Percentiles rank a stretch among this genome's conserved stretches.
Conservation (phyloP, 495 filamentous ascomycete species). For the Penicillium simplicissimum region DNA sequence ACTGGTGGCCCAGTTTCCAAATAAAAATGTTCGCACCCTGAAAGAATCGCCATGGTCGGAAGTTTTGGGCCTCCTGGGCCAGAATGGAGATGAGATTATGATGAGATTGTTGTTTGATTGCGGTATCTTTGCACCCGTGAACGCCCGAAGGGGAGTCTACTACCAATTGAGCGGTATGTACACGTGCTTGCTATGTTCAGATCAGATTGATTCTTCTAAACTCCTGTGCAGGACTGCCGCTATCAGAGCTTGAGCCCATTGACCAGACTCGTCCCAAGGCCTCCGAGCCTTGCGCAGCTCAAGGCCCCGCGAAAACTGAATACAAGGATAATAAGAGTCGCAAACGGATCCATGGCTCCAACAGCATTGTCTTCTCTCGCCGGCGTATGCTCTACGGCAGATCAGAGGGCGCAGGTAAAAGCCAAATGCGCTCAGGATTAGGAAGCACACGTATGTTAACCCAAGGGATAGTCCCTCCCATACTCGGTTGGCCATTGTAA, state of each 20-base stretch:
- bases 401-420: slow-evolving; percentile 64
- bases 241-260: slow-evolving; percentile 45
- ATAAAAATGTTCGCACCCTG: slow-evolving; percentile 67
- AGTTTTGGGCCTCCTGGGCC: slow-evolving; percentile 68
- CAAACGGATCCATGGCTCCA: slow-evolving; percentile 36
- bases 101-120: slow-evolving; percentile 75
- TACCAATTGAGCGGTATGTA: slow-evolving; percentile 76
- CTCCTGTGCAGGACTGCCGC: slow-evolving; percentile 43
- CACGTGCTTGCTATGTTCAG: background rate
- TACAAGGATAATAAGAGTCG: background rate
- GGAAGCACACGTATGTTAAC: slow-evolving; percentile 72
- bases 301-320: background rate
- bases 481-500: background rate
- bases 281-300: background rate
- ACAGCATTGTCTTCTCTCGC: slow-evolving; percentile 74
- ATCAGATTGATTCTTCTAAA: background rate
- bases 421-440: slow-evolving; percentile 70
- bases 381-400: slow-evolving; percentile 85
- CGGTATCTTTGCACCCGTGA: slow-evolving; percentile 70
- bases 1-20: slow-evolving; percentile 58
- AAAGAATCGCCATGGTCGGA: slow-evolving; percentile 73
- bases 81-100: slow-evolving; percentile 80
- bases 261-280: background rate
- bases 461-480: background rate
- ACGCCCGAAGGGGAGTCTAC: slow-evolving; percentile 59